Conservation (phyloP, 108 stramenopile species). For the Parmales sp. region DNA sequence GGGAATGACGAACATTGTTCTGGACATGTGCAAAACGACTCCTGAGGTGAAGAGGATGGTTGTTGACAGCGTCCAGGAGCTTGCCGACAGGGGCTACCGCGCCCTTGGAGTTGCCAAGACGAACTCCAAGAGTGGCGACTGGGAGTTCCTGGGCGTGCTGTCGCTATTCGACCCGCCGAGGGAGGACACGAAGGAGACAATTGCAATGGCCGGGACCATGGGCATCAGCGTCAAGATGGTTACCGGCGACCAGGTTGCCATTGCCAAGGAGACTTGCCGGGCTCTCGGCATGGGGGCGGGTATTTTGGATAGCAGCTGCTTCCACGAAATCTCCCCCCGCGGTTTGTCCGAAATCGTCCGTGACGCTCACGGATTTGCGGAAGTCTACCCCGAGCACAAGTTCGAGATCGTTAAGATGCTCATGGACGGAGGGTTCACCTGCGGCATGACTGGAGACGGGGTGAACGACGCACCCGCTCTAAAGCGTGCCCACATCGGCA, state of each 20-base stretch:
- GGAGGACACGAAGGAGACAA: slow-evolving; percentile 59
- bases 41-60: slow-evolving; percentile 7
- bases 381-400: slow-evolving; percentile 73
- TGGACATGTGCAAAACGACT: slow-evolving; percentile 26
- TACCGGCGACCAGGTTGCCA: slow-evolving; percentile 68
- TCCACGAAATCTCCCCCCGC: slow-evolving; percentile 16
- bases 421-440: slow-evolving; percentile 20
- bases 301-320: slow-evolving; percentile 34
- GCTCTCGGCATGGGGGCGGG: slow-evolving; percentile 46
- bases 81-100: slow-evolving; percentile 58
- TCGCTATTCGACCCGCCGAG: slow-evolving; percentile 75
- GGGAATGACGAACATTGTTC: slow-evolving; percentile 61
- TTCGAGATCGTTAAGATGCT: slow-evolving; percentile 54
- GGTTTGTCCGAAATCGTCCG: slow-evolving; percentile 5
- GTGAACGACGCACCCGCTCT: slow-evolving; percentile 70
- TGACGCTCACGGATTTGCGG: slow-evolving; percentile 37
- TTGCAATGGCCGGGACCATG: slow-evolving; percentile 32
- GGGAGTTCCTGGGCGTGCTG: slow-evolving; percentile 57
- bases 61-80: slow-evolving; percentile 33
- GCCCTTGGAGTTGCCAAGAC: slow-evolving; percentile 51
- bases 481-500: slow-evolving; percentile 59
- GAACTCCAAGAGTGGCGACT: slow-evolving; percentile 30
- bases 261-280: slow-evolving; percentile 59
- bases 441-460: slow-evolving; percentile 63
- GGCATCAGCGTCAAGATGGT: slow-evolving; percentile 76